Evolutionary conservation across 2,329 filamentous ascomycete species (phyloP), one percentile per base, ranked within the genome.

Genomic region (Paraconiothyrium sp.): DNA sequence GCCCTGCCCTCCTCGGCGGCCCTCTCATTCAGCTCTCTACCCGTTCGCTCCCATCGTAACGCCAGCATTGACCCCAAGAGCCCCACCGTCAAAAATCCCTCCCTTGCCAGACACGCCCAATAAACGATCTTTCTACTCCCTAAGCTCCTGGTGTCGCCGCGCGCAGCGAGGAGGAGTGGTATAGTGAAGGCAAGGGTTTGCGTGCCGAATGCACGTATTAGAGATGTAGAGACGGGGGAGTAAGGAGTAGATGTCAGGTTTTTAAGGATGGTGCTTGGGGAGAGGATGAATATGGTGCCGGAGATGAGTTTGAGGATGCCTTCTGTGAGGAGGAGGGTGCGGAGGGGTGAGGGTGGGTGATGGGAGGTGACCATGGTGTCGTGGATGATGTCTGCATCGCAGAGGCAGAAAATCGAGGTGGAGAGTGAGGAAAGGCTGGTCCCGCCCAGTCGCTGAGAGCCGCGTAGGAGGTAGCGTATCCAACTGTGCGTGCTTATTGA

Each of bases 131-230:
- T 60, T 32, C 63, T 44, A 30, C 54, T 60, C 27, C 48, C 35
- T 4, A 61, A 48, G n/a, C 55, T 58, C 7, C 5, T 16, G 2
- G 35, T 14, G 59, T 67, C 62, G 1, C 1, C 22, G 9, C 65
- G 32, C 37, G 63, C 58, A 14, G 63, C 61, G 2, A 70, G 61
- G 43, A 67, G 67, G 8, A 70, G 62, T 20, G 65, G 68, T n/a
- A 70, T 47, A 47, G 62, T 62, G 55, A 68, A 70, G 11, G 66
- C 67, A 7, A 70, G 22, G 1, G 68, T 70, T 44, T 68, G 64
- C 7, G 66, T 66, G 7, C 68, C 68, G 22, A 70, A 51, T 14
- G 22, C 57, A 6, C 62, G 60, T 10, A 65, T 60, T 7, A 70
- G 58, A 1, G 57, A 54, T 14, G 58, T 14, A 4, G 62, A 63